A percentile compares a stretch with the other conserved stretches of the same genome.
Evolutionary conservation across 139 green algal genomes (phyloP).

Genomic region (Deuterostichococcus epilithicus): DNA sequence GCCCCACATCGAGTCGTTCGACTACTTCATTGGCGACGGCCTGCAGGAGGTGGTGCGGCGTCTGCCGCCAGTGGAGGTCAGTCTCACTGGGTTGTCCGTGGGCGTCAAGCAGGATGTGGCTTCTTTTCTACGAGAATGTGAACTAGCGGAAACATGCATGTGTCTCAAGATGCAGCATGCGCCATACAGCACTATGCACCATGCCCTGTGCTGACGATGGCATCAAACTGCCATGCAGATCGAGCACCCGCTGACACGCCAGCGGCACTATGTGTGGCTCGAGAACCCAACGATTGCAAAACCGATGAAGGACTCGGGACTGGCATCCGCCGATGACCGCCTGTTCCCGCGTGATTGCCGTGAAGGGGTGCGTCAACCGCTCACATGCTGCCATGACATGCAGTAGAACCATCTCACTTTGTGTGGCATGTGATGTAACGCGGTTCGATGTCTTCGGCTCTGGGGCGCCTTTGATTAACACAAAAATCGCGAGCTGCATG

Average conservation of each 20-base stretch:
- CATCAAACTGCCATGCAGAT: constrained; percentile 29
- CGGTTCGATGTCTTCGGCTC: no score
- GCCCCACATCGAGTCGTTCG: constrained; percentile 84
- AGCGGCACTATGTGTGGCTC: constrained; percentile 59
- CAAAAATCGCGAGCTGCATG: no score
- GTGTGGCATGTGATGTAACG: no score
- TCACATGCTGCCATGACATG: neutral
- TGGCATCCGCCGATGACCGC: constrained; percentile 25
- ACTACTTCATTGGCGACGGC: constrained; percentile 87
- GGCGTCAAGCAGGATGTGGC: neutral
- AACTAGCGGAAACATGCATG: neutral
- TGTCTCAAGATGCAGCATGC: neutral
- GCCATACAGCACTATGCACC: neutral
- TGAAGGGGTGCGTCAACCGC: constrained; percentile 55
- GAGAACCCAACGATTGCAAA: constrained; percentile 45
- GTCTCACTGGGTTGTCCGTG: neutral
- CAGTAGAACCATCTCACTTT: neutral
- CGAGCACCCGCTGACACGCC: constrained; percentile 46
- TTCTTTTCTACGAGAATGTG: neutral
- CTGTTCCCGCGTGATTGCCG: constrained; percentile 79
- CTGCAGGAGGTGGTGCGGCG: constrained; percentile 58
- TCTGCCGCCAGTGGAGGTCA: constrained; percentile 76
- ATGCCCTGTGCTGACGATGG: neutral
- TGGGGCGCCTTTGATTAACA: no score
- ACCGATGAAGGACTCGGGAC: constrained; percentile 52